phyloP scores from a whole-genome alignment of 2,329 filamentous ascomycete species.

The Teratosphaeria viscida region DNA sequence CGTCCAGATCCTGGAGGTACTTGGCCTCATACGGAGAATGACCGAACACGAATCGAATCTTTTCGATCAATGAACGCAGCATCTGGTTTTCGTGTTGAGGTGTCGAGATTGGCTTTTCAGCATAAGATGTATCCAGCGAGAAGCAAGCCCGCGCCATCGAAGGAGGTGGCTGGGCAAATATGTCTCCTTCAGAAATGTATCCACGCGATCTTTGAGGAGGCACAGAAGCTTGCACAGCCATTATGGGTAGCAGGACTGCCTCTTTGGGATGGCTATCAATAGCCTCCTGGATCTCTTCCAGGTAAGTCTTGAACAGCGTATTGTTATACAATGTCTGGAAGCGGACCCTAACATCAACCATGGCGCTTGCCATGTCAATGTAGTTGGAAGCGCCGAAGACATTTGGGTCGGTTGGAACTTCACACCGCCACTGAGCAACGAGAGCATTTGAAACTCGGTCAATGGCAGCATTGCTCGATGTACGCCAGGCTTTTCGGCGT shows the following conservation, averaged over 20 bases:
- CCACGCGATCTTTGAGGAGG: background rate
- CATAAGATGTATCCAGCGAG: background rate
- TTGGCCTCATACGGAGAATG: background rate
- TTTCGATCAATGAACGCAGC: background rate
- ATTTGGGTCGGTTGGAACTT: background rate
- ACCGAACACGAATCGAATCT: background rate
- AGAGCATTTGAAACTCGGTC: background rate
- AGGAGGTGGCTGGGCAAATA: background rate
- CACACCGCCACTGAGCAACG: slow-evolving; percentile 9
- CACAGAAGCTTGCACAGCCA: background rate
- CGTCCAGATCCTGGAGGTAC: background rate
- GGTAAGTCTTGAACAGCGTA: slow-evolving; percentile 5
- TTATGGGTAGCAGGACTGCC: background rate
- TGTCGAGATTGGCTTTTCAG: background rate
- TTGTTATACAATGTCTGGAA: slow-evolving; percentile 14
- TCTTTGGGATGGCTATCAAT: background rate
- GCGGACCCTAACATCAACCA: slow-evolving; percentile 1
- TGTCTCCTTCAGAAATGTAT: background rate
- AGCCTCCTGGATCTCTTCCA: slow-evolving; percentile 4
- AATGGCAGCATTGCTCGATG: background rate
- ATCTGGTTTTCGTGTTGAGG: background rate
- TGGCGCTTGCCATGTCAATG: slow-evolving; percentile 6
- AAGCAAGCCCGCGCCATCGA: background rate
- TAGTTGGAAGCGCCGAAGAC: slow-evolving; percentile 5
- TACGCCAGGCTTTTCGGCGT: slow-evolving; percentile 1